Base-by-base conservation (phyloP, 495 filamentous ascomycete genomes). In the Daldinia childiae region DNA sequence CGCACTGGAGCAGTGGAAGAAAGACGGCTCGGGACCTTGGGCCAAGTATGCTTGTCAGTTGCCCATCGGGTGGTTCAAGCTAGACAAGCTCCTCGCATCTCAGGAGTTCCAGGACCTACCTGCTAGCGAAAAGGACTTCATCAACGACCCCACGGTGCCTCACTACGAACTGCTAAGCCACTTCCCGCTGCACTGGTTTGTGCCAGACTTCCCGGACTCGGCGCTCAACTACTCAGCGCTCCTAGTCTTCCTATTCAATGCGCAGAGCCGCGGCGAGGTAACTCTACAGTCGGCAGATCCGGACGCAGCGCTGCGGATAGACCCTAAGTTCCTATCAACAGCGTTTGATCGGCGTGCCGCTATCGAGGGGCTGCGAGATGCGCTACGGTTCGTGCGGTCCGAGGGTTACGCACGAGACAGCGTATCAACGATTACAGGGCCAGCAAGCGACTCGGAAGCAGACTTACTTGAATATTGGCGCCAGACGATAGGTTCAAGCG, bases 331-430 rank as follows among this genome's bases (percentile, higher is more conserved):
- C 73, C 78, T 91, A 2, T 74, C 77, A 1, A 82, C 88, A 51
- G 82, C 85, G 6, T 91, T 83, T 58, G 90, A 92, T 69, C 82
- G 82, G 4, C 84, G 84, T 1, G 81, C 83, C 0, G 83, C 84
- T 12, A 75, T 90, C 38, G 86, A 90, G 70, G 80, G 84, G 2
- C 79, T 87, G 36, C 81, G 85, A 3, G 78, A 86, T 7, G 75
- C 80, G 0, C 38, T 87, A 2, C 75, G 84, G 26, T 58, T 89
- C 12, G 77, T 81, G 6, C 76, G 79, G 1, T 77, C 81, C 15
- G 81, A 84, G 8, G 75, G 77, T 0, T 85, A 87, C 64, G 78
- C 80, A 14, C 83, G 85, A 54, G 82, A 86, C 56, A 84, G 76
- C 4, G 70, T 86, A 5, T 66, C 76, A 1, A 74, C 77, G 5